phyloP scores from a whole-genome alignment of 768 basidiomycete species.

The Neoboletus brunneissimus region DNA sequence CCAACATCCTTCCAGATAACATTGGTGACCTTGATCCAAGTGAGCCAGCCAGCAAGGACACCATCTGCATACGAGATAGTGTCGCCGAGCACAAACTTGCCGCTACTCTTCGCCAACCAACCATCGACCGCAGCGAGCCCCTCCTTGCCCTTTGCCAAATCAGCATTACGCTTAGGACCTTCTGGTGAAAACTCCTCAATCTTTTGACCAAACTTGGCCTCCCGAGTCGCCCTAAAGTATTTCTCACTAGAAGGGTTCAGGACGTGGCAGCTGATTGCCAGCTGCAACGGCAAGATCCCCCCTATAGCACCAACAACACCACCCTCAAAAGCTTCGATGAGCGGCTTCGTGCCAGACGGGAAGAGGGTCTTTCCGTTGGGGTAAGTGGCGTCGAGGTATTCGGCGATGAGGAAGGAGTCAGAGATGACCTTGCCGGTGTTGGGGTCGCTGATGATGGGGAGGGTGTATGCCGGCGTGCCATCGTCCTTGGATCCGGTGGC shows the following conservation, averaged over 20 bases:
- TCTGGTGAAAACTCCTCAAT: slow-evolving; percentile 37
- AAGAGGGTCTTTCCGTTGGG: slow-evolving; percentile 39
- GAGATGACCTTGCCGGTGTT: slow-evolving; percentile 33
- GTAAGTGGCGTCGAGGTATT: slow-evolving; percentile 45
- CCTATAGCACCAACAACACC: slow-evolving; percentile 11
- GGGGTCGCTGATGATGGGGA: slow-evolving; percentile 43
- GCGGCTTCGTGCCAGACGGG: slow-evolving; percentile 37
- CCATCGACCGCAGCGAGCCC: slow-evolving; percentile 25
- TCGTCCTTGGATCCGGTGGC: slow-evolving; percentile 31
- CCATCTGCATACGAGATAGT: slow-evolving; percentile 37
- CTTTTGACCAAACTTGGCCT: slow-evolving; percentile 30
- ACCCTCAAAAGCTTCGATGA: slow-evolving; percentile 40
- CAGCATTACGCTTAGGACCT: slow-evolving; percentile 24
- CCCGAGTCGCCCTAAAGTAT: slow-evolving; percentile 37
- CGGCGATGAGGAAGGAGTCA: slow-evolving; percentile 43
- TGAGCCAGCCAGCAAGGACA: slow-evolving; percentile 32
- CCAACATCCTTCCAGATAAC: slow-evolving; percentile 35
- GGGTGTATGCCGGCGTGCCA: slow-evolving; percentile 36
- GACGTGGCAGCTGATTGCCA: slow-evolving; percentile 6
- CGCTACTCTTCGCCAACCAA: slow-evolving; percentile 32
- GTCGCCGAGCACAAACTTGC: slow-evolving; percentile 36
- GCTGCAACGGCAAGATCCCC: slow-evolving; percentile 13
- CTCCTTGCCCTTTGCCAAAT: slow-evolving; percentile 28
- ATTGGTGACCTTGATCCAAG: slow-evolving; percentile 33
- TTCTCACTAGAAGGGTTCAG: slow-evolving; percentile 29